Base-by-base conservation (phyloP, 106 monocot species). In the Dactylorhiza incarnata region DNA sequence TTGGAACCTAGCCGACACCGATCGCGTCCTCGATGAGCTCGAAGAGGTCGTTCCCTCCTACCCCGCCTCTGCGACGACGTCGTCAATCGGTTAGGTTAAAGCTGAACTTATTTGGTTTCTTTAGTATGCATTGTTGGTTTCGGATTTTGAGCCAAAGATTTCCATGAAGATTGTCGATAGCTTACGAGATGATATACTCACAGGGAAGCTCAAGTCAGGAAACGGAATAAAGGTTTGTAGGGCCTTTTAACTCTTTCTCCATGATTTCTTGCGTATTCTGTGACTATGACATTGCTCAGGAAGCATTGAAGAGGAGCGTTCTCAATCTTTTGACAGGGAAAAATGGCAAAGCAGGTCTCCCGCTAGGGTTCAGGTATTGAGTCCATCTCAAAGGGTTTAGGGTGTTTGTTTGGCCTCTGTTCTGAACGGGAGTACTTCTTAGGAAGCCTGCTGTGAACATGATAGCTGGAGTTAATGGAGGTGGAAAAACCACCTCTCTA, bases 391-490 rank as follows among this genome's bases (percentile, higher is more conserved):
- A 52, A 79, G 19, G 54, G 49, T 17, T 9, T 16, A 13, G 15
- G 45, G 26, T 46, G 69, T 15, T 72, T 46, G 9, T 24, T 45
- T 55, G 45, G 45, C 16, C 17, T 23, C 25, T 44, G 25, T 46
- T 80, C 74, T 74, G 52, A 76, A 79, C 13, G 47, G 48, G 22
- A 49, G 48, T 43, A 50, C 23, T 61, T 81, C 10, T n/a, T 86
- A 95, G 95, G 80, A 96, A 96, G 68, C 95, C 95, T 23, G 95
- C 95, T 22, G 95, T 96, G 25, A 82, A 93, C 73, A 93, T 96
- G 93, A 78, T 96, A 70, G 95, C 89, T 80, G 95, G 95, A 63
- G 95, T 96, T 22, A 96, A 96, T 89, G 95, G 95, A 19, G 95
- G 95, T 46, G 95, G 95, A 68, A 96, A 96, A 72, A 96, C 95